Evolutionary conservation across 2,329 filamentous ascomycete species (phyloP).

Genomic region (Volutella citrinella): DNA sequence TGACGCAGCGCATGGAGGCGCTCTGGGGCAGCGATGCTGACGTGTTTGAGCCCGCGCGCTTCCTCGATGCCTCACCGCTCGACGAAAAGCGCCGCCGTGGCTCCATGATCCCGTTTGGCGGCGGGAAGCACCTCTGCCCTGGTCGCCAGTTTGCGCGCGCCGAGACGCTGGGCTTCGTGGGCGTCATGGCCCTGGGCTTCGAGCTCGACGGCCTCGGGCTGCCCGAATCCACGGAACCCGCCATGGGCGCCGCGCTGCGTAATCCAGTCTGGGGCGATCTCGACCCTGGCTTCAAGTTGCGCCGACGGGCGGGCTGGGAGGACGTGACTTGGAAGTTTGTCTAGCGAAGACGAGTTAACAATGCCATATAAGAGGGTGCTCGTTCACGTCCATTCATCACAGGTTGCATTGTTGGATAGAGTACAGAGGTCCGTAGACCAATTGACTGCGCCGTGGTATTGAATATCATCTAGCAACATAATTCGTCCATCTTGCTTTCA

Average conservation of each 20-base stretch:
- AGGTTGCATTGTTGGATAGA: too few species aligned
- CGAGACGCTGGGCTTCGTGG: constrained; percentile 12
- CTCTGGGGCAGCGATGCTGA: constrained; percentile 21
- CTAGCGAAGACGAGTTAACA: too few species aligned
- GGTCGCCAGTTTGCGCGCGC: constrained; percentile 29
- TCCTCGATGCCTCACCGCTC: constrained; percentile 10
- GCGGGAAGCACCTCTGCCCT: constrained; percentile 30
- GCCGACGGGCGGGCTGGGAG: constrained; percentile 9
- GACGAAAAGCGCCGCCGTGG: constrained; percentile 21
- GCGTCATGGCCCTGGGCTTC: neutral
- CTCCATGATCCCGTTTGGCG: constrained; percentile 31
- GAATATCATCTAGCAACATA: too few species aligned
- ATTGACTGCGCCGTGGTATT: too few species aligned
- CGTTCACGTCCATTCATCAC: too few species aligned
- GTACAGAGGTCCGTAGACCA: too few species aligned
- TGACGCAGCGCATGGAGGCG: constrained; percentile 14
- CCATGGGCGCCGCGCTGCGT: constrained; percentile 6
- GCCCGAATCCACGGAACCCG: constrained; percentile 7
- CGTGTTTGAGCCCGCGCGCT: constrained; percentile 20
- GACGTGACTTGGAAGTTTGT: constrained; percentile 5
- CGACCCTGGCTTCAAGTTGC: constrained; percentile 1
- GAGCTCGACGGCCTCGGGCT: constrained; percentile 12
- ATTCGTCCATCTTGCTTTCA: too few species aligned
- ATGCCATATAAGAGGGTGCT: too few species aligned
- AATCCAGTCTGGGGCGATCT: constrained; percentile 4